These are phyloP conservation scores for Alternaria panax DNA, from an alignment of 2,329 filamentous ascomycete genomes.

Conservation along the genomic window DNA sequence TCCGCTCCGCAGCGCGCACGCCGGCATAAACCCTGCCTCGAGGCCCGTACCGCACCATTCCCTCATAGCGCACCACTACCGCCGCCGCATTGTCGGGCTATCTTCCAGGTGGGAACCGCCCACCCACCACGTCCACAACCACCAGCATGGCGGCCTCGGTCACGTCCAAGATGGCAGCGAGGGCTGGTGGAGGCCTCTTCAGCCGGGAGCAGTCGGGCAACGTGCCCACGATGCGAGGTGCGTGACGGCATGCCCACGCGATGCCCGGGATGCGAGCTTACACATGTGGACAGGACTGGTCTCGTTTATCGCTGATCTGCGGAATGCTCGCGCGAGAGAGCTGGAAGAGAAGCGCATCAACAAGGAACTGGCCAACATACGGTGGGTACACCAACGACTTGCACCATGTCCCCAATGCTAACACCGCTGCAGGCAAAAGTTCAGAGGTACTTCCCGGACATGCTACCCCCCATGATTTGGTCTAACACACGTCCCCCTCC, in stretches of 20 bases:
- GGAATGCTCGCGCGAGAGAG: constrained; percentile 93
- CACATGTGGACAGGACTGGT: constrained; percentile 70
- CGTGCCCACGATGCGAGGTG: constrained; percentile 53
- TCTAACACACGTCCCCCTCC: constrained; percentile 22
- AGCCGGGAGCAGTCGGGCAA: constrained; percentile 53
- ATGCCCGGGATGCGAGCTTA: constrained; percentile 19
- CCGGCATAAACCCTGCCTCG: constrained; percentile 37
- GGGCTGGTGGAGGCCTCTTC: constrained; percentile 50
- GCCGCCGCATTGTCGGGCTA: constrained; percentile 40
- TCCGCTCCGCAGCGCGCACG: constrained; percentile 29
- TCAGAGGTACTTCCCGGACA: constrained; percentile 69
- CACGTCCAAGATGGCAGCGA: constrained; percentile 48
- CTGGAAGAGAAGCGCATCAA: constrained; percentile 99
- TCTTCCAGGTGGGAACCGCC: constrained; percentile 42
- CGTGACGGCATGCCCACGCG: not conserved
- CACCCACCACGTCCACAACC: constrained; percentile 32
- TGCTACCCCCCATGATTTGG: constrained; percentile 3
- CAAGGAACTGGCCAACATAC: constrained; percentile 98
- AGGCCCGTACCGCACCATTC: constrained; percentile 12
- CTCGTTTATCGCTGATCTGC: constrained; percentile 95
- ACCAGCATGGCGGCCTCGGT: constrained; percentile 35
- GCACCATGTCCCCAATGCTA: constrained; percentile 27
- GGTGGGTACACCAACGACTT: constrained; percentile 57
- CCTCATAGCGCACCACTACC: constrained; percentile 11
- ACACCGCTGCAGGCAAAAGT: constrained; percentile 74